Evolutionary conservation across 2,329 filamentous ascomycete species (phyloP).

Genomic region (Ophiocordyceps camponoti-leonardi): DNA sequence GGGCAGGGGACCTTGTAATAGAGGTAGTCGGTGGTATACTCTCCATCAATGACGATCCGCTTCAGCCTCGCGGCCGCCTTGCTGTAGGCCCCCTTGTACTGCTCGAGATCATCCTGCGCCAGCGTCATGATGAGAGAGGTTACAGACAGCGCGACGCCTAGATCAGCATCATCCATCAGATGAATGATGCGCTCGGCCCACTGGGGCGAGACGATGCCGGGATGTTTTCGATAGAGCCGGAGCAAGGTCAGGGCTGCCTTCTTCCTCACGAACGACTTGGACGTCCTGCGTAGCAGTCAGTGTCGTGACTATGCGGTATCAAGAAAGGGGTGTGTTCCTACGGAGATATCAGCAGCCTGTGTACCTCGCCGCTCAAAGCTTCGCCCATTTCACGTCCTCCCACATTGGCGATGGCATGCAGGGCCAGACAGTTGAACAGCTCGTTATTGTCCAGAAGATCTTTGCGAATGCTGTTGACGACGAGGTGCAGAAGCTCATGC

Average conservation of each 20-base stretch:
- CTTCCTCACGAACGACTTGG: slow-evolving; percentile 97
- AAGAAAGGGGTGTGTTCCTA: slow-evolving; percentile 27
- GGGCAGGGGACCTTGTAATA: slow-evolving; percentile 99
- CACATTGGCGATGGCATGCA: slow-evolving; percentile 96
- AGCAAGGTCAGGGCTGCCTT: slow-evolving; percentile 91
- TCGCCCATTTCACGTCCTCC: slow-evolving; percentile 96
- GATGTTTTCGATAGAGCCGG: slow-evolving; percentile 84
- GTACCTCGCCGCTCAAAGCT: slow-evolving; percentile 78
- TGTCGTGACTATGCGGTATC: slow-evolving; percentile 1
- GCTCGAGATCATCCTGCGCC: slow-evolving; percentile 83
- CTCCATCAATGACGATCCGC: slow-evolving; percentile 76
- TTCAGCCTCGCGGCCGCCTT: slow-evolving; percentile 85
- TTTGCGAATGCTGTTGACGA: slow-evolving; percentile 97
- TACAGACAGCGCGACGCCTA: slow-evolving; percentile 87
- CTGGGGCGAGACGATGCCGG: slow-evolving; percentile 83
- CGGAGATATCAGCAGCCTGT: slow-evolving; percentile 87
- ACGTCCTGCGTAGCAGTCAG: slow-evolving; percentile 26
- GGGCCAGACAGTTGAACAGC: slow-evolving; percentile 86
- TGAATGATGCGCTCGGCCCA: slow-evolving; percentile 98
- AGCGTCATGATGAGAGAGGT: slow-evolving; percentile 91
- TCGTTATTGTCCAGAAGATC: slow-evolving; percentile 91
- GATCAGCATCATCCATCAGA: slow-evolving; percentile 92
- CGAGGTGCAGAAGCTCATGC: slow-evolving; percentile 86
- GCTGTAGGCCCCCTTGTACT: slow-evolving; percentile 85
- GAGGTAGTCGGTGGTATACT: slow-evolving; percentile 79